Conservation (phyloP, 164 flowering plant species). For the Saururus chinensis region DNA sequence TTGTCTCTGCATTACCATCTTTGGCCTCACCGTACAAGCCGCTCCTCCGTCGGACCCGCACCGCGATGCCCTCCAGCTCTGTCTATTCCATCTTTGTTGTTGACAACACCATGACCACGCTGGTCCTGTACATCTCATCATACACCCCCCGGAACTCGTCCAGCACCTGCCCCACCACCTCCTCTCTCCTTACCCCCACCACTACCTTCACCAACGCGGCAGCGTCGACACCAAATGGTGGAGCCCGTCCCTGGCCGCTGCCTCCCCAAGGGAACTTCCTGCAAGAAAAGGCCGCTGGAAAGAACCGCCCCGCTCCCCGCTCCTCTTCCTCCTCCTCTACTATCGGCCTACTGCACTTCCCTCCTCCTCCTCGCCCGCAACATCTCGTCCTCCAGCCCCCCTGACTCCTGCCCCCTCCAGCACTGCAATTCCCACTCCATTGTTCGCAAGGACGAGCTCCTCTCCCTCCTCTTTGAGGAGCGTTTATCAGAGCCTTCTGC, state of each 20-base stretch:
- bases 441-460: conserved; percentile 52
- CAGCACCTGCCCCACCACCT: conserved; percentile 36
- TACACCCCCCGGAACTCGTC: conserved; percentile 46
- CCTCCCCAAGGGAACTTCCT: no score
- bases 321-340: no score
- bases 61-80: conserved; percentile 28
- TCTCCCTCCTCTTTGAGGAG: no score
- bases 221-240: conserved; percentile 32
- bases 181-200: conserved; percentile 28
- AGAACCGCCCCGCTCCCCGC: no score
- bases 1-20: neutral
- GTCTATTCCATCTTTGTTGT: conserved; percentile 25
- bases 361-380: no score
- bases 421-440: conserved; percentile 31
- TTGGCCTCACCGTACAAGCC: conserved; percentile 15
- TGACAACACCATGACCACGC: conserved; percentile 26
- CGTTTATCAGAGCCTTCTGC: no score
- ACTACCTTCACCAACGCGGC: conserved; percentile 41
- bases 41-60: conserved; percentile 13
- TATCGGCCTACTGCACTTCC: no score
- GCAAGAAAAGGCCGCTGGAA: no score
- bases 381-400: no score
- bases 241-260: conserved; percentile 28
- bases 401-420: conserved; percentile 35
- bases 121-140: conserved; percentile 33